Percentiles rank a stretch among this genome's conserved stretches.
These are phyloP conservation scores for Medicago truncatula DNA, from an alignment of 306 rosid species.

Conservation along the genomic window MtrunA17r5.0-ANR NC_053048.1:41924001-41924500, in stretches of 20 bases:
- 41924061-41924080: constrained; percentile 90
- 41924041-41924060: constrained; percentile 57
- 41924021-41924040: constrained; percentile 75
- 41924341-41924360: constrained; percentile 12
- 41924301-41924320: constrained; percentile 12
- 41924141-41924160: constrained; percentile 90
- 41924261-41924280: constrained; percentile 28
- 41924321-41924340: constrained; percentile 13
- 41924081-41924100: constrained; percentile 96
- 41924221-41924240: neutral
- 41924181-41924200: neutral
- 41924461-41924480: constrained; percentile 16
- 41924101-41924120: constrained; percentile 78
- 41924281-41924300: constrained; percentile 23
- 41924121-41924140: constrained; percentile 79
- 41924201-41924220: neutral
- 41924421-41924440: constrained; percentile 1
- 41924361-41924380: constrained; percentile 29
- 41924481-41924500: constrained; percentile 16
- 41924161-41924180: constrained; percentile 86
- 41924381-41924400: constrained; percentile 19
- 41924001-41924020: constrained; percentile 84
- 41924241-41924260: neutral
- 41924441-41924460: constrained; percentile 22
- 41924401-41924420: constrained; percentile 9